These are phyloP conservation scores for Aethionema arabicum DNA, from an alignment of 345 rosid species.

Conservation along the genomic window DNA sequence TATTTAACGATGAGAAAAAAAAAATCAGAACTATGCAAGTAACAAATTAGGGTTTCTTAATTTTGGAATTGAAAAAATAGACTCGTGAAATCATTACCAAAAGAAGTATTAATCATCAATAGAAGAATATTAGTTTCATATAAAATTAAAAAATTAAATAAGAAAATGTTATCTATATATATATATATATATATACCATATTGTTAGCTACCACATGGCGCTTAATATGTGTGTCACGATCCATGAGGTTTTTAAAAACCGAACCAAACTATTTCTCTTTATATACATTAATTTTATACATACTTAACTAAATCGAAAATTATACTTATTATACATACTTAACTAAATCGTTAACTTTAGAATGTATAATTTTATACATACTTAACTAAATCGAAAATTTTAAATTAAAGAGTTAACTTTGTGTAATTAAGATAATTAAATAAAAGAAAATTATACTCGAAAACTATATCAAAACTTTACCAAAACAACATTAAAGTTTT, in stretches of 20 bases:
- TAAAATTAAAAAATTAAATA: not conserved
- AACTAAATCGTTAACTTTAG: too few relatives aligned
- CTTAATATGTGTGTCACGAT: slow-evolving; percentile 29
- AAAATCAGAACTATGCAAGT: not conserved
- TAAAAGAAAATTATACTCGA: too few relatives aligned
- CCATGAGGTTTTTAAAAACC: slow-evolving; percentile 28
- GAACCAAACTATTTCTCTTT: slow-evolving; percentile 17
- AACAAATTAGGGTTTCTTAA: not conserved
- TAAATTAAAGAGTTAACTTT: too few relatives aligned
- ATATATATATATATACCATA: slow-evolving; percentile 1
- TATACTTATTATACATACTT: too few relatives aligned
- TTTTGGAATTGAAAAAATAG: not conserved
- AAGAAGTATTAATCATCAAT: not conserved
- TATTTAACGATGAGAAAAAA: too few relatives aligned
- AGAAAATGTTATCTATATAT: too few relatives aligned
- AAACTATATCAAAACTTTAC: too few relatives aligned
- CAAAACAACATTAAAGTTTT: too few relatives aligned
- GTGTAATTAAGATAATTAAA: too few relatives aligned
- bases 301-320: too few relatives aligned
- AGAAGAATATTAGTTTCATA: not conserved
- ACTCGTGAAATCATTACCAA: slow-evolving; percentile 15
- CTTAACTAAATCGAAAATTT: too few relatives aligned
- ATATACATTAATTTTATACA: not conserved
- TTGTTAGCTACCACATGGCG: slow-evolving; percentile 41
- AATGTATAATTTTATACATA: too few relatives aligned